These are phyloP conservation scores for Leccinum ochraceum DNA, from an alignment of 768 basidiomycete species.

Conservation along the genomic window DNA sequence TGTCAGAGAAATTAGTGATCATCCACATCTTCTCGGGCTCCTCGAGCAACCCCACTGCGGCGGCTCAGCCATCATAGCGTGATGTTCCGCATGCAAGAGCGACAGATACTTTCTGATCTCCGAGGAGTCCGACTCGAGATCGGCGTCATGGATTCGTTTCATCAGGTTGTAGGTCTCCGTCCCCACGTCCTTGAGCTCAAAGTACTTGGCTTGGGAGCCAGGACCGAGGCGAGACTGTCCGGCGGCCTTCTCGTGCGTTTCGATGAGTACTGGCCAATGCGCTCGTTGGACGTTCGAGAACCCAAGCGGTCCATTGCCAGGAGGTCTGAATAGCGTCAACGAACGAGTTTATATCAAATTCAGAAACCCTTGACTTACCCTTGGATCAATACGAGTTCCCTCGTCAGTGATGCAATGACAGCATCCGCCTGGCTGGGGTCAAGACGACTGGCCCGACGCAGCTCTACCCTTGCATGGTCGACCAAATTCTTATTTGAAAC, in stretches of 20 bases:
- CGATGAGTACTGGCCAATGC: too few species aligned
- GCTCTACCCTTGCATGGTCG: conserved; percentile 43
- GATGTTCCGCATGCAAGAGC: conserved; percentile 50
- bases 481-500: conserved; percentile 46
- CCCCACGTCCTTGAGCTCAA: conserved; percentile 40
- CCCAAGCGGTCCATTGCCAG: too few species aligned
- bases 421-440: conserved; percentile 75
- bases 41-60: conserved; percentile 38
- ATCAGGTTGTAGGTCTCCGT: conserved; percentile 49
- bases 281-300: too few species aligned
- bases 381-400: conserved; percentile 69
- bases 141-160: conserved; percentile 37
- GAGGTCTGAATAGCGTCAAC: too few species aligned
- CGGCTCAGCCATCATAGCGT: conserved; percentile 40
- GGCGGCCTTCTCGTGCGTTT: too few species aligned
- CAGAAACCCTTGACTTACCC: conserved; percentile 45
- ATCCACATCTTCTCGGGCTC: too few species aligned
- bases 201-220: too few species aligned
- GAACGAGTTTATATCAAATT: not conserved
- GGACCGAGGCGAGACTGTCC: too few species aligned
- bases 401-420: conserved; percentile 56
- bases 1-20: too few species aligned
- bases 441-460: conserved; percentile 52
- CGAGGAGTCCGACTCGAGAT: conserved; percentile 35
- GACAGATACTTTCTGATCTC: conserved; percentile 45